These are phyloP conservation scores for Suhomyces vadensis DNA, from an alignment of 805 yeast genomes.

Conservation along the genomic window DNA sequence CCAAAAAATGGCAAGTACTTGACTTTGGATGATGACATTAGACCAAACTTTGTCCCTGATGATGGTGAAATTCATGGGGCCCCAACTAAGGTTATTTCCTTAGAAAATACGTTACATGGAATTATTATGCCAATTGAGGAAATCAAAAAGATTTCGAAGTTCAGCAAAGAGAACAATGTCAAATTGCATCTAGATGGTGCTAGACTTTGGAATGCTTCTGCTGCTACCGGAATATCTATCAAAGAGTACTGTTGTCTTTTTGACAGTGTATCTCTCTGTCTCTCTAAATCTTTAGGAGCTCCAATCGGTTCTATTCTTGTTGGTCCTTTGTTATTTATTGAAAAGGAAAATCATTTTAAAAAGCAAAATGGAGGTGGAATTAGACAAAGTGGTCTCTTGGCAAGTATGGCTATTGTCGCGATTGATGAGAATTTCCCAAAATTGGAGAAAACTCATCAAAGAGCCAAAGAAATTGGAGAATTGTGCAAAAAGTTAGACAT, in stretches of 20 bases:
- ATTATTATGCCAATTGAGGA: slow-evolving; percentile 43
- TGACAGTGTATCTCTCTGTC: slow-evolving; percentile 45
- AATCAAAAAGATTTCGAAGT: slow-evolving; percentile 35
- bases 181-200: slow-evolving; percentile 46
- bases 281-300: slow-evolving; percentile 45
- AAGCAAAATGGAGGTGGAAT: slow-evolving; percentile 49
- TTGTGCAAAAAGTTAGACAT: slow-evolving; percentile 32
- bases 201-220: slow-evolving; percentile 45
- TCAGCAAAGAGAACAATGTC: slow-evolving; percentile 35
- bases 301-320: slow-evolving; percentile 47
- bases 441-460: slow-evolving; percentile 32
- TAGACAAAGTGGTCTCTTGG: slow-evolving; percentile 42
- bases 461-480: slow-evolving; percentile 36
- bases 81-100: slow-evolving; percentile 44
- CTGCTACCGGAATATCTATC: slow-evolving; percentile 40
- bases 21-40: slow-evolving; percentile 40
- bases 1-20: slow-evolving; percentile 38
- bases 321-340: slow-evolving; percentile 29
- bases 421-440: slow-evolving; percentile 40
- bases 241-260: slow-evolving; percentile 41
- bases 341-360: slow-evolving; percentile 45
- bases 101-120: slow-evolving; percentile 47
- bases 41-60: slow-evolving; percentile 39
- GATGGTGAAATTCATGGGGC: slow-evolving; percentile 48
- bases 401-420: slow-evolving; percentile 43